These are phyloP conservation scores for Puccinellia tenuiflora DNA, from an alignment of 176 grass and related monocot genomes.

Conservation along the genomic window DNA sequence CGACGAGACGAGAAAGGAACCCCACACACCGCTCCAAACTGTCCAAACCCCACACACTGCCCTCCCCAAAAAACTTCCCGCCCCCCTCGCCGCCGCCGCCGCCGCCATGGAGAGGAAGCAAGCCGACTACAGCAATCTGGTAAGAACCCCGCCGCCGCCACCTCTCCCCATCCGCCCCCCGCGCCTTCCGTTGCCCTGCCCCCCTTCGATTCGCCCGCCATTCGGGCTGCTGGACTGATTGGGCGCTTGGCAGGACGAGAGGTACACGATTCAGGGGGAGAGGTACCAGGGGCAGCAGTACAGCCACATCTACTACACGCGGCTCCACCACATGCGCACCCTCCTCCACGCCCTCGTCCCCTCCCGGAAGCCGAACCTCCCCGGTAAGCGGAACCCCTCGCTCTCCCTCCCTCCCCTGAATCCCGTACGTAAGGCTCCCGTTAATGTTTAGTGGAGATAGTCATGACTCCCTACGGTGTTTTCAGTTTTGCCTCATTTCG, in stretches of 20 bases:
- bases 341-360: slow-evolving; percentile 65
- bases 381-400: slow-evolving; percentile 21
- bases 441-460: too few relatives aligned
- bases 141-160: slow-evolving; percentile 16
- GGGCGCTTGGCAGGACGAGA: slow-evolving; percentile 60
- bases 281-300: slow-evolving; percentile 93
- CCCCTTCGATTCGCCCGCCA: not conserved
- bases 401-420: too few relatives aligned
- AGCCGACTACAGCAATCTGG: slow-evolving; percentile 62
- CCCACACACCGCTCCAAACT: too few relatives aligned
- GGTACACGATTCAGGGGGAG: slow-evolving; percentile 81
- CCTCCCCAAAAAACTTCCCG: slow-evolving; percentile 11
- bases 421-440: too few relatives aligned
- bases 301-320: slow-evolving; percentile 95
- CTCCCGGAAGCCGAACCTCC: slow-evolving; percentile 65
- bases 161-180: not conserved
- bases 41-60: too few relatives aligned
- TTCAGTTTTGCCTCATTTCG: not conserved
- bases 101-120: slow-evolving; percentile 76
- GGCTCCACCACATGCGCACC: slow-evolving; percentile 79
- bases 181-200: not conserved
- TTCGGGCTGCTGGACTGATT: not conserved
- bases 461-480: too few relatives aligned
- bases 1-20: not conserved
- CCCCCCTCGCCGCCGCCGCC: slow-evolving; percentile 13